These are phyloP conservation scores for Mucor piriformis DNA, from an alignment of 371 early-diverging fungal genomes.

Conservation along the genomic window DNA sequence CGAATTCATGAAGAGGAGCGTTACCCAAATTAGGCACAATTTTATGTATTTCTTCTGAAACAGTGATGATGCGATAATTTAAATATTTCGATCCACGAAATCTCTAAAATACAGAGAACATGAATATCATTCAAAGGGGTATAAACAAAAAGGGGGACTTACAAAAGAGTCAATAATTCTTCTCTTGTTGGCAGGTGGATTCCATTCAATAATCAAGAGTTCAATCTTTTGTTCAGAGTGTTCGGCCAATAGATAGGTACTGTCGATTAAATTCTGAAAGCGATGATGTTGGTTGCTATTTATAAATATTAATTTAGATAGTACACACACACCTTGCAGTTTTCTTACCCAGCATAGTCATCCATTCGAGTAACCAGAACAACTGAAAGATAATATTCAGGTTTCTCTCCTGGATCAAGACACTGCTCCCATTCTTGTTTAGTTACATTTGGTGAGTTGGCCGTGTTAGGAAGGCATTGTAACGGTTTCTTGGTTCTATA, in stretches of 20 bases:
- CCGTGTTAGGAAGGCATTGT: constrained; percentile 24
- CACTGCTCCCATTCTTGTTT: constrained; percentile 37
- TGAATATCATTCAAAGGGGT: neutral
- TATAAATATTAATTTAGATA: no score
- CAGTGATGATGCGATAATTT: constrained; percentile 46
- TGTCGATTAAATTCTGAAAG: constrained; percentile 49
- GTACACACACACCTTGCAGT: no score
- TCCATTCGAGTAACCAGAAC: constrained; percentile 53
- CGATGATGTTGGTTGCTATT: constrained; percentile 44
- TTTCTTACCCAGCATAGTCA: constrained; percentile 50
- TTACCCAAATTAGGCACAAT: constrained; percentile 40
- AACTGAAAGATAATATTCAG: constrained; percentile 40
- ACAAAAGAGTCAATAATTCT: constrained; percentile 44
- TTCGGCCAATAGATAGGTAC: constrained; percentile 43
- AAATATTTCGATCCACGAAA: constrained; percentile 45
- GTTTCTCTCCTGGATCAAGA: constrained; percentile 28
- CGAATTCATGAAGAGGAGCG: constrained; percentile 51
- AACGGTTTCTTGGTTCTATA: neutral
- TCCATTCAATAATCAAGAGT: constrained; percentile 50
- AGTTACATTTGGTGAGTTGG: constrained; percentile 10
- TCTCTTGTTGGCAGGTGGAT: constrained; percentile 41
- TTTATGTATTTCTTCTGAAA: constrained; percentile 39
- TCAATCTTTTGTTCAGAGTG: constrained; percentile 46
- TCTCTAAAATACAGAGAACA: constrained; percentile 18
- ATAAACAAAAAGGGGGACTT: constrained; percentile 14